These are phyloP conservation scores for Backusella sp. DNA, from an alignment of 192 early-diverging fungal species.

Conservation along the genomic window DNA sequence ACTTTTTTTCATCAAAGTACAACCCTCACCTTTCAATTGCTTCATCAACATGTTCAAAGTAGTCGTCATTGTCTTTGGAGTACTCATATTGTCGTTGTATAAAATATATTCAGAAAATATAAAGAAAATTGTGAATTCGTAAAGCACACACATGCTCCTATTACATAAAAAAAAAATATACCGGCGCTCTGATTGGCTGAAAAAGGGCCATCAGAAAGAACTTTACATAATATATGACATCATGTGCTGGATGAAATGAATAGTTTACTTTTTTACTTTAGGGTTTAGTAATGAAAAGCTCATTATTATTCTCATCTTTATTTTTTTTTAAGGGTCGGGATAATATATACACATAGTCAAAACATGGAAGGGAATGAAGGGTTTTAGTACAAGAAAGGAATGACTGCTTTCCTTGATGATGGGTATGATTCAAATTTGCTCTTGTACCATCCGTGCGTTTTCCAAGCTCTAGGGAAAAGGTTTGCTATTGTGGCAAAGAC, in stretches of 20 bases:
- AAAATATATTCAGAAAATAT: neutral
- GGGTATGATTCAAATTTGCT: constrained; percentile 37
- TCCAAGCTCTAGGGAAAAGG: constrained; percentile 36
- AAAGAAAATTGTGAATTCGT: neutral
- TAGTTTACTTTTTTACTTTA: neutral
- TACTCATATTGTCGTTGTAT: neutral
- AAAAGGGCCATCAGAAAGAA: neutral
- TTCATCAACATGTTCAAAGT: constrained; percentile 2
- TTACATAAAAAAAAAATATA: neutral
- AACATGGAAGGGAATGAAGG: neutral
- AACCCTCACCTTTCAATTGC: neutral
- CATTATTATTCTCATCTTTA: neutral
- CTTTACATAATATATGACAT: neutral
- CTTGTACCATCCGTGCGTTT: constrained; percentile 37
- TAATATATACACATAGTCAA: neutral
- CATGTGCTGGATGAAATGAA: neutral
- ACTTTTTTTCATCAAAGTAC: neutral
- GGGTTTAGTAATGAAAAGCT: too few relatives aligned
- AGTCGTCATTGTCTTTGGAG: neutral
- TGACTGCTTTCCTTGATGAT: constrained; percentile 31
- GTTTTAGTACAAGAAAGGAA: constrained; percentile 38
- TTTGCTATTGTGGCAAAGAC: constrained; percentile 28
- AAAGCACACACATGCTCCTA: neutral
- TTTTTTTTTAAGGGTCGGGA: neutral
- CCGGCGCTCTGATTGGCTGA: neutral